Evolutionary conservation across 148 eudicot genomes (phyloP).

Genomic region (Vaccinium darrowii): DNA sequence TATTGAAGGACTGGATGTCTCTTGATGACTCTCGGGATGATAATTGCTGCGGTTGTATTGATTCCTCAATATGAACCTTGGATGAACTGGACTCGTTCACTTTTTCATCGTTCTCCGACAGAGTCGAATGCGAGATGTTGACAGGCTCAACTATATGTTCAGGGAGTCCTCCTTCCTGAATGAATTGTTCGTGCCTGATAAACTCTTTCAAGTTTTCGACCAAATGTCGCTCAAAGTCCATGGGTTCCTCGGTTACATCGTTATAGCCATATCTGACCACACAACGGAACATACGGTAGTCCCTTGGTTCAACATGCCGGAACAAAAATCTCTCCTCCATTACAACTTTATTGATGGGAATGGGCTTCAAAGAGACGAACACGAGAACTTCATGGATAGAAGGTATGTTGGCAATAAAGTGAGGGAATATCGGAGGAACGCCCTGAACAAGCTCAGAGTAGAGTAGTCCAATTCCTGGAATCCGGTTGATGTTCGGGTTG

Average conservation of each 20-base stretch:
- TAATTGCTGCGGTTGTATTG: slow-evolving; percentile 8
- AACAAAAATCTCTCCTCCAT: slow-evolving; percentile 48
- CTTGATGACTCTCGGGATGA: slow-evolving; percentile 15
- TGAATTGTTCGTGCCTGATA: slow-evolving; percentile 34
- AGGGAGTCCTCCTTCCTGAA: slow-evolving; percentile 11
- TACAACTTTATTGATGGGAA: slow-evolving; percentile 44
- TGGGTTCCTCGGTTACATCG: slow-evolving; percentile 36
- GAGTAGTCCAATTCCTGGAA: slow-evolving; percentile 56
- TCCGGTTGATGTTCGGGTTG: slow-evolving; percentile 26
- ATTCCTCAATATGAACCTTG: slow-evolving; percentile 10
- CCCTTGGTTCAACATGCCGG: slow-evolving; percentile 39
- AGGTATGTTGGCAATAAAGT: slow-evolving; percentile 44
- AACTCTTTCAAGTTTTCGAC: slow-evolving; percentile 40
- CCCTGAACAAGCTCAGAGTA: slow-evolving; percentile 64
- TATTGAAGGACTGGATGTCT: slow-evolving; percentile 20
- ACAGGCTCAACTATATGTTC: background rate
- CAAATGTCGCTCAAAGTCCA: slow-evolving; percentile 37
- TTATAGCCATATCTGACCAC: slow-evolving; percentile 55
- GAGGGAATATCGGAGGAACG: slow-evolving; percentile 50
- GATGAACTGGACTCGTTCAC: background rate
- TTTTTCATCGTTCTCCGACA: background rate
- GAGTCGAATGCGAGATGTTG: background rate
- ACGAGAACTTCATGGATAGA: slow-evolving; percentile 46
- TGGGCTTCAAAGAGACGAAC: slow-evolving; percentile 43
- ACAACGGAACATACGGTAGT: slow-evolving; percentile 44